phyloP scores from a whole-genome alignment of 495 filamentous ascomycete species.

The Trichoderma virens region DNA sequence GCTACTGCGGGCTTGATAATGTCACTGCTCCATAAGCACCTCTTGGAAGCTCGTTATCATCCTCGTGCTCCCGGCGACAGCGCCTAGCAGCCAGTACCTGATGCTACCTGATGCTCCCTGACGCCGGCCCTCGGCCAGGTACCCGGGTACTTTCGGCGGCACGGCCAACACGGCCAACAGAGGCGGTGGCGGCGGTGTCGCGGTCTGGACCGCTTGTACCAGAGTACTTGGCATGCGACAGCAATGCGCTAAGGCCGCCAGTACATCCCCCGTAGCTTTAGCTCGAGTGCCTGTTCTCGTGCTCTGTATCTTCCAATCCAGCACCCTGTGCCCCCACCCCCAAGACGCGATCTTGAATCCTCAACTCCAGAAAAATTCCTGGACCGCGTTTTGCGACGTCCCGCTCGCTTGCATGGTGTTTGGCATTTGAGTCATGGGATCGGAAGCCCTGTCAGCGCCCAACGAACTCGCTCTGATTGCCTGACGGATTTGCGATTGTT shows the following conservation, averaged over 20 bases:
- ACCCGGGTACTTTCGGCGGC: not conserved
- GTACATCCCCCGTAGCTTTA: not conserved
- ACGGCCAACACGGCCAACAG: not conserved
- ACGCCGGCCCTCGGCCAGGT: not conserved
- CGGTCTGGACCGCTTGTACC: no score
- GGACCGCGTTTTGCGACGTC: conserved; percentile 5
- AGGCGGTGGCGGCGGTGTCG: not conserved
- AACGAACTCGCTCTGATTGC: not conserved
- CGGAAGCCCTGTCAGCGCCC: not conserved
- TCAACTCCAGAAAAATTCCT: conserved; percentile 2
- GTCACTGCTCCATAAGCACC: not conserved
- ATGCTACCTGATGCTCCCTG: not conserved
- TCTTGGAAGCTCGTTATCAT: not conserved
- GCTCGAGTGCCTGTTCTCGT: not conserved
- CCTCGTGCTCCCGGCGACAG: not conserved
- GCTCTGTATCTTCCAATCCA: not conserved
- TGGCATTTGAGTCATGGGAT: not conserved
- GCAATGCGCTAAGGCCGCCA: not conserved
- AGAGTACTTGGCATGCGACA: no score
- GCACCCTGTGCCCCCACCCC: not conserved
- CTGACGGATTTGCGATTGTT: not conserved
- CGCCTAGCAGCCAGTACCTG: not conserved
- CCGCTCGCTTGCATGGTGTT: conserved; percentile 2
- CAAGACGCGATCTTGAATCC: not conserved
- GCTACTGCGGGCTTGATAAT: no score